These are phyloP conservation scores for Myxozyma monticola DNA, from an alignment of 805 yeast genomes.

Conservation along the genomic window DNA sequence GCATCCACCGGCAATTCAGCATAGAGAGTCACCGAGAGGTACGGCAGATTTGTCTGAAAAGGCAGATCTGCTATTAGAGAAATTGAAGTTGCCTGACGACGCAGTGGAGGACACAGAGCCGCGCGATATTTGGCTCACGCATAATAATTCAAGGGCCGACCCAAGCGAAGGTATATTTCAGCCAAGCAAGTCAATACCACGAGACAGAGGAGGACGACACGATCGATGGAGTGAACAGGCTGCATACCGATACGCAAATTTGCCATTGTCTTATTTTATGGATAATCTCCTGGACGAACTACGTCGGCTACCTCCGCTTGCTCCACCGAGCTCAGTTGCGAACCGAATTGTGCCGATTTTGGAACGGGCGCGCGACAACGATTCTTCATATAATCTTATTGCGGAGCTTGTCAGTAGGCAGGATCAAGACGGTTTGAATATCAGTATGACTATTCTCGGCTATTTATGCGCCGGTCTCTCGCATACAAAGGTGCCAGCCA, in stretches of 20 bases:
- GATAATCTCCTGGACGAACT: conserved; percentile 7
- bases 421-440: background rate
- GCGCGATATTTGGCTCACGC: conserved; percentile 4
- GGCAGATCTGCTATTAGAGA: too few species aligned
- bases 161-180: conserved; percentile 11
- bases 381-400: conserved; percentile 11
- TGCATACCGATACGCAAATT: too few species aligned
- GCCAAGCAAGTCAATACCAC: background rate
- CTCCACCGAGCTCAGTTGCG: background rate
- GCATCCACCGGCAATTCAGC: too few species aligned
- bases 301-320: background rate
- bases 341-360: conserved; percentile 15
- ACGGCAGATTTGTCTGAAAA: too few species aligned
- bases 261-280: conserved; percentile 12
- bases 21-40: too few species aligned
- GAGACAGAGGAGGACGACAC: background rate
- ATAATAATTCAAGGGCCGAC: conserved; percentile 1
- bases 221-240: too few species aligned
- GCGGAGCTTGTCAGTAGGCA: conserved; percentile 4
- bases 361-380: conserved; percentile 17
- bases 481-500: too few species aligned
- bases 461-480: conserved; percentile 1
- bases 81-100: too few species aligned
- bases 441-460: conserved; percentile 3
- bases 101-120: background rate